Evolutionary conservation across 2,329 filamentous ascomycete genomes (phyloP).

Genomic region (Hypoxylon sp.): DNA sequence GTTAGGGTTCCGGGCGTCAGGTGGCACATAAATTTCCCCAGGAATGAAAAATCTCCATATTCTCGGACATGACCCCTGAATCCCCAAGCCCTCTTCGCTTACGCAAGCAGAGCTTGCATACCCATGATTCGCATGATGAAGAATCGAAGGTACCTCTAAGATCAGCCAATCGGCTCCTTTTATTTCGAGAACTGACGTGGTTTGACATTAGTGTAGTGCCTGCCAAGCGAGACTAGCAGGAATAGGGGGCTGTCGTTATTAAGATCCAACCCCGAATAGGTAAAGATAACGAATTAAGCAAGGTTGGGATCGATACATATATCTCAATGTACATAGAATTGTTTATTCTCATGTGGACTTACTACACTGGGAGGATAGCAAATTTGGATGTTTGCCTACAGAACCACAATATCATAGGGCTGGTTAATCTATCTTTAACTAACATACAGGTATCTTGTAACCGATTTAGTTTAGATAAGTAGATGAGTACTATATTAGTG

Average conservation of each 20-base stretch:
- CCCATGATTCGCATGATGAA: slow-evolving; percentile 14
- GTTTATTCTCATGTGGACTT: too few species aligned
- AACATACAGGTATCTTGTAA: background rate
- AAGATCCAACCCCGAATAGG: slow-evolving; percentile 4
- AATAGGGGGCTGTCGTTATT: slow-evolving; percentile 8
- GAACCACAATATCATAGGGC: too few species aligned
- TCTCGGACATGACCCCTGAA: too few species aligned
- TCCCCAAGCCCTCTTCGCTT: slow-evolving; percentile 2
- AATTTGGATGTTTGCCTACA: too few species aligned
- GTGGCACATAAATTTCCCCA: too few species aligned
- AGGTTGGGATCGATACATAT: background rate
- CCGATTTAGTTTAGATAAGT: background rate
- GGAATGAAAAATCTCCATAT: too few species aligned
- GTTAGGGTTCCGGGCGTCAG: too few species aligned
- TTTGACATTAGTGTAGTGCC: slow-evolving; percentile 10
- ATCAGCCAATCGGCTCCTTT: slow-evolving; percentile 11
- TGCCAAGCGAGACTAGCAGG: slow-evolving; percentile 18
- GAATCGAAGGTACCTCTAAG: background rate
- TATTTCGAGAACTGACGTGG: slow-evolving; percentile 10
- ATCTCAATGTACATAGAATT: too few species aligned
- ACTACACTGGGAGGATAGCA: too few species aligned
- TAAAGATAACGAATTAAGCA: slow-evolving; percentile 1
- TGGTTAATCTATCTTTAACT: background rate
- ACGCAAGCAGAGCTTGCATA: background rate
- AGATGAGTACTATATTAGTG: background rate